A percentile compares a stretch with the other conserved stretches of the same genome.
Conservation (phyloP, 1,139 yeast genomes). For the Nakaseomyces nivariensis region DNA sequence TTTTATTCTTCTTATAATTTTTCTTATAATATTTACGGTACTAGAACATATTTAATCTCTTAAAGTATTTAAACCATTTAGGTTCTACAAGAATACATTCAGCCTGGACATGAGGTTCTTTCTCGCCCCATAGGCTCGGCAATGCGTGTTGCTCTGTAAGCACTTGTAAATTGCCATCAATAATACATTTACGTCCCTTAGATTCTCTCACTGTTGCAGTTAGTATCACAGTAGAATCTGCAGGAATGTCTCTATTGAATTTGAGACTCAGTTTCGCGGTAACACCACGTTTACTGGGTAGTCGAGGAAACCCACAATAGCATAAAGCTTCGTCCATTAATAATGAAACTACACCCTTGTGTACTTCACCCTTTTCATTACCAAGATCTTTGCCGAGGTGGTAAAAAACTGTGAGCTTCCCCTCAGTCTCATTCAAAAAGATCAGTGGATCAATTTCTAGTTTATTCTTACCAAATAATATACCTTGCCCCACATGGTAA, state of each 20-base stretch:
- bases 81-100: conserved; percentile 66
- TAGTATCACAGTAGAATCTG: conserved; percentile 56
- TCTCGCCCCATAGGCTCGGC: conserved; percentile 1
- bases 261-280: conserved; percentile 69
- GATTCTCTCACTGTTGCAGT: conserved; percentile 55
- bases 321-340: conserved; percentile 81
- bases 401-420: conserved; percentile 49
- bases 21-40: neutral
- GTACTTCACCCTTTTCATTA: conserved; percentile 59
- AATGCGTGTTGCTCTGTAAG: conserved; percentile 24
- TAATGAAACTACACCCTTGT: conserved; percentile 80
- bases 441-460: conserved; percentile 61
- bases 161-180: conserved; percentile 53
- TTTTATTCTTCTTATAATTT: neutral
- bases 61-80: conserved; percentile 61
- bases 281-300: conserved; percentile 86
- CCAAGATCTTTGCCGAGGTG: conserved; percentile 60
- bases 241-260: conserved; percentile 55
- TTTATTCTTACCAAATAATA: conserved; percentile 50
- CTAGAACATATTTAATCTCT: conserved; percentile 41
- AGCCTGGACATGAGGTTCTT: conserved; percentile 39
- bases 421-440: conserved; percentile 38
- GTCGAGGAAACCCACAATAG: conserved; percentile 70
- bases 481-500: conserved; percentile 59
- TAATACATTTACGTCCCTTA: conserved; percentile 74